Evolutionary conservation across 2,329 filamentous ascomycete genomes (phyloP), one percentile per base, ranked within the genome.

Genomic region (Mycogone perniciosa): DNA sequence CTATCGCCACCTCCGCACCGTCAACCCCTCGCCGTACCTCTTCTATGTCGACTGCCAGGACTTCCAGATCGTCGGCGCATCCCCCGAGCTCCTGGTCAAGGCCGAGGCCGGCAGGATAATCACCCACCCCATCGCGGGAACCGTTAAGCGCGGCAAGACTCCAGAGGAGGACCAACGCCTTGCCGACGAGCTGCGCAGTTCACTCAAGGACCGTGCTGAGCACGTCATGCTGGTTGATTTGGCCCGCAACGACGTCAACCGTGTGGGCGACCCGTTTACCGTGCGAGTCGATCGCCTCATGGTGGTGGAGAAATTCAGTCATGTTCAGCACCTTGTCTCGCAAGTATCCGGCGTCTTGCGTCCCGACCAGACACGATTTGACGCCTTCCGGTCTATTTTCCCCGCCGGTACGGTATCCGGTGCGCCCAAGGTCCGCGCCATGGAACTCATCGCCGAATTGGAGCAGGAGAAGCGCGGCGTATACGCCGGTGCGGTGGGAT

Each of bases 81-180:
- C 89, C 52, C 93, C 93, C 1, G 93, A 99, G 71, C 81, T 97
- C 54, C 82, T 99, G 42, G 92, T 96, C 63, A 96, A 96, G 72
- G 84, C 87, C 57, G 90, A 96, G 64, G 79, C 79, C 37, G 89
- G 90, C 29, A 81, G 89, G 48, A 87, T 99, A 65, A 89, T 97
- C 64, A 97, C 91, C 27, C 93, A 99, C 69, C 92, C 93, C 6
- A 99, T 99, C 65, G 93, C 93, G 9, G 93, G 93, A 49, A 99
- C 93, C 0, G 90, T 97, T 50, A 90, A 88, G 71, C 83, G 93
- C 60, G 91, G 92, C 54, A 82, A 81, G 62, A 89, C 85, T 1
- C 73, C 83, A 3, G 86, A 89, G 64, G 89, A 96, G 63, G 93
- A 99, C 65, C 83, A 86, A 58, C 75, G 73, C 11, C 81, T 96